Evolutionary conservation across 371 early-diverging fungal genomes (phyloP).

Genomic region (Fennellomyces sp.): DNA sequence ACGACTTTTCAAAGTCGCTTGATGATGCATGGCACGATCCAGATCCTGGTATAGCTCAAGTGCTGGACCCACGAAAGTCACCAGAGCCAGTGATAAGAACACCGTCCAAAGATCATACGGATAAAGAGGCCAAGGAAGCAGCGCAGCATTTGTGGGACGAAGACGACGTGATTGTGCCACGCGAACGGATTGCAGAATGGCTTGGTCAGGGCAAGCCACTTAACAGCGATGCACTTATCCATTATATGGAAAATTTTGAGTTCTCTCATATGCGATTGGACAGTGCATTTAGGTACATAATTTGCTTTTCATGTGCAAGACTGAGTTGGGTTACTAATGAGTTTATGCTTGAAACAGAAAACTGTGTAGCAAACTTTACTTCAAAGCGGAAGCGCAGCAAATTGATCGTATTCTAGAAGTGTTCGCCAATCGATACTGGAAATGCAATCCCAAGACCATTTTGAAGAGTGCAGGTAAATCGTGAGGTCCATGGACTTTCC

Average conservation of each 20-base stretch:
- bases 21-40: slow-evolving; percentile 6
- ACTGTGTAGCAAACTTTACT: slow-evolving; percentile 76
- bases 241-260: slow-evolving; percentile 79
- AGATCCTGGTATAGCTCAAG: slow-evolving; percentile 3
- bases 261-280: slow-evolving; percentile 76
- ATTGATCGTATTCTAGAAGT: slow-evolving; percentile 86
- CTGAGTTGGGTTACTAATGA: no score
- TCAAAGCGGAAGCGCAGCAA: slow-evolving; percentile 92
- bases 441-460: slow-evolving; percentile 71
- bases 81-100: neutral
- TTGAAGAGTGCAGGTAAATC: slow-evolving; percentile 51
- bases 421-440: slow-evolving; percentile 81
- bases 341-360: no score
- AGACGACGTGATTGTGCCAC: slow-evolving; percentile 35
- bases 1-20: neutral
- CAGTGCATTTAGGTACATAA: slow-evolving; percentile 68
- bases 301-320: no score
- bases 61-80: slow-evolving; percentile 3
- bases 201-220: slow-evolving; percentile 51
- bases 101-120: neutral
- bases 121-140: slow-evolving; percentile 26
- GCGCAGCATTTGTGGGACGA: slow-evolving; percentile 45
- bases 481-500: neutral
- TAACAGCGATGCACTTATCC: slow-evolving; percentile 57
- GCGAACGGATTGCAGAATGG: slow-evolving; percentile 53